Conservation (phyloP, 2,329 filamentous ascomycete species). For the Colletotrichum sublineola region DNA sequence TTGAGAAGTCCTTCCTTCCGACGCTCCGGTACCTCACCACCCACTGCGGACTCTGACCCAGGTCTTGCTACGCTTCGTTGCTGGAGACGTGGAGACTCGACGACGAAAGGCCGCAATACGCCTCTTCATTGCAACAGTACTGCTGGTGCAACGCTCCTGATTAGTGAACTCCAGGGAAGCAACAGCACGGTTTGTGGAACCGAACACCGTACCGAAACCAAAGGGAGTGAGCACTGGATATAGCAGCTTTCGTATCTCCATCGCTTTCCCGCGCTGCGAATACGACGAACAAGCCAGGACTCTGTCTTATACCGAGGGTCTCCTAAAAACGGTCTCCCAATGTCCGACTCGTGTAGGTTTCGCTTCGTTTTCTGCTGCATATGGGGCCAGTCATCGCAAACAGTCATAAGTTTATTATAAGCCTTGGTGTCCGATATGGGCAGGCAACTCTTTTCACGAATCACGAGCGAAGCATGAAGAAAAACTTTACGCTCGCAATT, state of each 20-base stretch:
- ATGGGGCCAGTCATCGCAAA: too few relatives aligned
- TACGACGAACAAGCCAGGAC: background rate
- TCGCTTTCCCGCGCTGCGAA: background rate
- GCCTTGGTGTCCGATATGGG: background rate
- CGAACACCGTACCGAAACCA: constrained; percentile 2
- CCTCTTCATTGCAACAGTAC: constrained; percentile 4
- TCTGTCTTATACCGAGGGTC: background rate
- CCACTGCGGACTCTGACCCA: constrained; percentile 1
- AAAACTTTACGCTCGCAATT: constrained; percentile 19
- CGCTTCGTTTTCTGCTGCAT: background rate
- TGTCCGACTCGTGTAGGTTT: constrained; percentile 12
- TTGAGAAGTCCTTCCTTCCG: constrained; percentile 26
- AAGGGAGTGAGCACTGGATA: background rate
- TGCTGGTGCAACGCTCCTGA: background rate
- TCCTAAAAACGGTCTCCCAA: too few relatives aligned
- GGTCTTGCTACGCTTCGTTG: background rate
- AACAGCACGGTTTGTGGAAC: background rate
- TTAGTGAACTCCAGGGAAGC: background rate
- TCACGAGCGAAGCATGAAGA: background rate
- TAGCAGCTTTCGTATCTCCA: background rate
- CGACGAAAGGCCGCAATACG: constrained; percentile 15
- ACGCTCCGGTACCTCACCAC: constrained; percentile 28
- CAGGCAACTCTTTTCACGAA: background rate
- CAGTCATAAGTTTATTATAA: too few relatives aligned
- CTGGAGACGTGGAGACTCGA: background rate